These are phyloP conservation scores for Ilex paraguariensis DNA, from an alignment of 305 asterid genomes.

Conservation along the genomic window DNA sequence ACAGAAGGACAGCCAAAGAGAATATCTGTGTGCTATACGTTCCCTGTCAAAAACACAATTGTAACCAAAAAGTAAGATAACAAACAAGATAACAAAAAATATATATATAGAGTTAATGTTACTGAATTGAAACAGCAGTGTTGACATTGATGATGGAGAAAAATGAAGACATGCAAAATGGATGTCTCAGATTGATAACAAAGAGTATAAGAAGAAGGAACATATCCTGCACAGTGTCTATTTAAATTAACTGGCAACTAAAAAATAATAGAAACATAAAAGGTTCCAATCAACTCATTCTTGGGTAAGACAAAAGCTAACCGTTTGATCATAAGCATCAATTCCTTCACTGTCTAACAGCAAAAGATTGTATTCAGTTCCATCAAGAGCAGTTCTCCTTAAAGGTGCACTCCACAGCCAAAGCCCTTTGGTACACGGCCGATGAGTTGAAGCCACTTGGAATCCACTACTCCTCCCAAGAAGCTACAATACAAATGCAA, in stretches of 20 bases:
- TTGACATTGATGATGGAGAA: not conserved
- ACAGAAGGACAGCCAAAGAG: slow-evolving; percentile 89
- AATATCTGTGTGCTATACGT: slow-evolving; percentile 94
- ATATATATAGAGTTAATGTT: not conserved
- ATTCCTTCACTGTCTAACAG: slow-evolving; percentile 93
- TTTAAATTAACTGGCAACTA: too few species aligned
- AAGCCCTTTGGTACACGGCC: slow-evolving; percentile 97
- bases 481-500: slow-evolving; percentile 45
- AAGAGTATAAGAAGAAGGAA: too few species aligned
- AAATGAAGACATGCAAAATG: not conserved
- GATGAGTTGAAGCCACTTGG: slow-evolving; percentile 94
- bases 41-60: slow-evolving; percentile 54
- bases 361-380: slow-evolving; percentile 86
- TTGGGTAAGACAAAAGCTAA: slow-evolving; percentile 30
- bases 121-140: too few species aligned
- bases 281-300: not conserved
- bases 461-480: slow-evolving; percentile 98
- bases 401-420: slow-evolving; percentile 98
- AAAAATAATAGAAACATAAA: not conserved
- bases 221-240: slow-evolving; percentile 1
- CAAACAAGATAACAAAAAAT: slow-evolving; percentile 1
- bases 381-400: slow-evolving; percentile 84
- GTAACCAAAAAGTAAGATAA: slow-evolving; percentile 9
- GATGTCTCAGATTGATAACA: not conserved
- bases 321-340: slow-evolving; percentile 97